Percentiles rank a stretch among this genome's conserved stretches.
Conservation (phyloP, 805 yeast genomes). For the Metschnikowia lunata region DNA sequence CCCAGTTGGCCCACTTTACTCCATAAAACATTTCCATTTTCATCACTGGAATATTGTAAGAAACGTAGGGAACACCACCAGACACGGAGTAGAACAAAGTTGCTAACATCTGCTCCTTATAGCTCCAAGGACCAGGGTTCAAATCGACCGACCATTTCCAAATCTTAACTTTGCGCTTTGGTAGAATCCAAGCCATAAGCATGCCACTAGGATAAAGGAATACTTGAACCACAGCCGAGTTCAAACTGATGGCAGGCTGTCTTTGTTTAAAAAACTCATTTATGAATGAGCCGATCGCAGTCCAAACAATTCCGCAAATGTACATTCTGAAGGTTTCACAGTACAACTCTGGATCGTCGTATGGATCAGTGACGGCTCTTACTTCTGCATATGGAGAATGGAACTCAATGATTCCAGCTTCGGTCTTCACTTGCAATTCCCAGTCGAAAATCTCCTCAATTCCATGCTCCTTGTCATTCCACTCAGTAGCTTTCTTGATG, state of each 20-base stretch:
- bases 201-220: slow-evolving; percentile 25
- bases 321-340: slow-evolving; percentile 36
- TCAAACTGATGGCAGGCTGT: slow-evolving; percentile 14
- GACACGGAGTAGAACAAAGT: slow-evolving; percentile 42
- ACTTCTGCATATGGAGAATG: slow-evolving; percentile 42
- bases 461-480: slow-evolving; percentile 1
- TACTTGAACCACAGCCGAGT: slow-evolving; percentile 15
- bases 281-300: slow-evolving; percentile 26
- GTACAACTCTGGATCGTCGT: slow-evolving; percentile 30
- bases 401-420: slow-evolving; percentile 33
- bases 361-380: slow-evolving; percentile 37
- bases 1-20: slow-evolving; percentile 24
- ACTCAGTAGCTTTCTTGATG: slow-evolving; percentile 1
- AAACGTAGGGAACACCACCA: slow-evolving; percentile 25
- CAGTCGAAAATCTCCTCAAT: slow-evolving; percentile 22
- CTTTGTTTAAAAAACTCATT: slow-evolving; percentile 18
- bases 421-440: slow-evolving; percentile 32
- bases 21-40: slow-evolving; percentile 26
- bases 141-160: slow-evolving; percentile 37
- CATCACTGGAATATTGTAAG: slow-evolving; percentile 24
- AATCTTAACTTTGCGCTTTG: slow-evolving; percentile 32
- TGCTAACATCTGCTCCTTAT: slow-evolving; percentile 63
- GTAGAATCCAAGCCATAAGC: slow-evolving; percentile 38
- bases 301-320: slow-evolving; percentile 19
- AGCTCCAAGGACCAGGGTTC: slow-evolving; percentile 63